Base-by-base conservation (phyloP, 345 rosid species). In the Populus davidiana region DNA sequence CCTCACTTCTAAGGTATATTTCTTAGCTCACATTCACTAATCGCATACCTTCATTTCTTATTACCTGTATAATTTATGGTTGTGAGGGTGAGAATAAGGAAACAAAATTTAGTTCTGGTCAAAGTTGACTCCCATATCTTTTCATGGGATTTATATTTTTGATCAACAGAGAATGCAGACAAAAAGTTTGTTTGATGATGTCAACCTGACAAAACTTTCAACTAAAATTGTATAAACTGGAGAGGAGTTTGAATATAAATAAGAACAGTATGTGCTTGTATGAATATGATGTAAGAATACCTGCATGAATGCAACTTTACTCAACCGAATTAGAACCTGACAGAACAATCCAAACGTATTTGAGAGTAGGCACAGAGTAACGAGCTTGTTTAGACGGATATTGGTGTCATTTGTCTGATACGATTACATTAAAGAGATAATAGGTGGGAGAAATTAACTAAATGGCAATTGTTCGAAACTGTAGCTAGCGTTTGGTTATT, bases 1-100 rank as follows among this genome's bases (percentile, higher is more conserved):
- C 70, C 98, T 95, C 74, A 86, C 97, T 74, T 92, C 99, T 13
- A 95, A 95, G 99, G 99, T 93, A 70, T 17, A 65, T 4, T 20
- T 33, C 8, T 38, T 39, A 13, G 11, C 36, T 25, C 13, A 11
- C 29, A 50, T 6, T 31, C 50, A 16, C 56, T 59, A 49, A 35
- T 36, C 2, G 35, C 54, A 11, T 25, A 39, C 10, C 2, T 31
- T 7, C 59, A 27, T 56, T 5, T 23, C 29, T 44, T 0, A 0
- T 33, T 13, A 31, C 4, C 23, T 59, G 4, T 8, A 8, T 62
- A 33, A 43, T 61, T 23, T 67, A 67, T 67, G 31, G 14, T 20
- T 73, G 21, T 64, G 56, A 29, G 69, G 69, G 16, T 25, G 10
- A 4, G 27, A 6, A 41, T 3, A n/a, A 43, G 31, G 50, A 23